Conservation (phyloP, 1,139 yeast genomes). For the Pichia sp. region DNA sequence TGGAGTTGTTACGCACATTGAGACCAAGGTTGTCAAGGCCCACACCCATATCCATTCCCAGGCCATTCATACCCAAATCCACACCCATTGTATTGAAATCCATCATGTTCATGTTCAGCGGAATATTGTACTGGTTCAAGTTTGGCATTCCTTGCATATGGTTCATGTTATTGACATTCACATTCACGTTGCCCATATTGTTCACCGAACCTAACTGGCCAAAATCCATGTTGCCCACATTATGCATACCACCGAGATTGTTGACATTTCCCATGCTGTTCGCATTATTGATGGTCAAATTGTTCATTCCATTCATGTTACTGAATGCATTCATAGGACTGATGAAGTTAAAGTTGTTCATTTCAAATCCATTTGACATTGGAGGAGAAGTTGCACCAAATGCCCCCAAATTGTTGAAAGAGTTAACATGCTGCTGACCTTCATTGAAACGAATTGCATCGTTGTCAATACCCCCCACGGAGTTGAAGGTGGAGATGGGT, state of each 20-base stretch:
- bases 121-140: not conserved
- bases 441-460: no score
- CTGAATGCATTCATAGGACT: not conserved
- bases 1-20: no score
- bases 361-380: no score
- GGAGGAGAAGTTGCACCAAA: no score
- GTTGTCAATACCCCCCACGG: no score
- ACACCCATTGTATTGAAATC: no score
- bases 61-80: not conserved
- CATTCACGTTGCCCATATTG: not conserved
- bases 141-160: not conserved
- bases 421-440: no score
- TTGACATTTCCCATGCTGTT: not conserved
- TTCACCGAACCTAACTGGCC: not conserved
- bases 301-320: conserved; percentile 1
- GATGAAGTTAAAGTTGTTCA: not conserved
- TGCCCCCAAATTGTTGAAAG: no score
- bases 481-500: no score
- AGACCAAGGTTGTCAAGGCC: not conserved
- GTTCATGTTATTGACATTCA: conserved; percentile 1
- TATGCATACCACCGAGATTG: not conserved
- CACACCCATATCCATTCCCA: not conserved
- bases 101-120: not conserved
- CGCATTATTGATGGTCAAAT: not conserved
- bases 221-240: not conserved